Evolutionary conservation across 257 asterid species (phyloP).

Genomic region (Cynanchum wilfordii): DNA sequence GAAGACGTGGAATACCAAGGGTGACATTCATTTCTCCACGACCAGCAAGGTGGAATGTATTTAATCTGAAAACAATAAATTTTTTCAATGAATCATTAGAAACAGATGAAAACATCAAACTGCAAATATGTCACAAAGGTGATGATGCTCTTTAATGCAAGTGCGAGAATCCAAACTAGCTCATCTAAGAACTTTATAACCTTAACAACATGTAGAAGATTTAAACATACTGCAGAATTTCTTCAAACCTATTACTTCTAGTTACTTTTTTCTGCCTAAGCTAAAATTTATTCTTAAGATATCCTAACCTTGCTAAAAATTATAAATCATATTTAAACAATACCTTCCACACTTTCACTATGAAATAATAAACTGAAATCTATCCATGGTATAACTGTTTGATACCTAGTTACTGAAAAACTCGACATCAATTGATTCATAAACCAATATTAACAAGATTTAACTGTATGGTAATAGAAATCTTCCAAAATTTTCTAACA

Average conservation of each 20-base stretch:
- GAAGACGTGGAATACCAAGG: slow-evolving; percentile 98
- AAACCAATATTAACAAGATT: too few relatives aligned
- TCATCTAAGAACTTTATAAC: not conserved
- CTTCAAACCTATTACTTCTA: not conserved
- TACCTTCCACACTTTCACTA: too few relatives aligned
- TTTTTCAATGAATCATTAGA: not conserved
- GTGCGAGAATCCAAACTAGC: not conserved
- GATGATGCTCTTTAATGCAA: not conserved
- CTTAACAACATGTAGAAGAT: not conserved
- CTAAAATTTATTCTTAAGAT: not conserved
- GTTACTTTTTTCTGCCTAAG: not conserved
- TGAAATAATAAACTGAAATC: too few relatives aligned
- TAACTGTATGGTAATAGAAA: too few relatives aligned
- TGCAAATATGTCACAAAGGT: not conserved
- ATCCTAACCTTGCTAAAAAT: too few relatives aligned
- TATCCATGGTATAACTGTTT: too few relatives aligned
- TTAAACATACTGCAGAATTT: too few relatives aligned
- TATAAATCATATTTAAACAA: too few relatives aligned
- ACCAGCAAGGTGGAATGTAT: slow-evolving; percentile 97
- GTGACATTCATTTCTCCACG: slow-evolving; percentile 99
- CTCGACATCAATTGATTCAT: too few relatives aligned
- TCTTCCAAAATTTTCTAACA: too few relatives aligned
- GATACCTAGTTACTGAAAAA: too few relatives aligned
- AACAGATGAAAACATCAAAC: not conserved
- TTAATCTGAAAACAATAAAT: slow-evolving; percentile 52